Percentiles rank a stretch among this genome's conserved stretches.
Evolutionary conservation across 176 grass and related monocot genomes (phyloP).

Genomic region (Ensete glaucum): DNA sequence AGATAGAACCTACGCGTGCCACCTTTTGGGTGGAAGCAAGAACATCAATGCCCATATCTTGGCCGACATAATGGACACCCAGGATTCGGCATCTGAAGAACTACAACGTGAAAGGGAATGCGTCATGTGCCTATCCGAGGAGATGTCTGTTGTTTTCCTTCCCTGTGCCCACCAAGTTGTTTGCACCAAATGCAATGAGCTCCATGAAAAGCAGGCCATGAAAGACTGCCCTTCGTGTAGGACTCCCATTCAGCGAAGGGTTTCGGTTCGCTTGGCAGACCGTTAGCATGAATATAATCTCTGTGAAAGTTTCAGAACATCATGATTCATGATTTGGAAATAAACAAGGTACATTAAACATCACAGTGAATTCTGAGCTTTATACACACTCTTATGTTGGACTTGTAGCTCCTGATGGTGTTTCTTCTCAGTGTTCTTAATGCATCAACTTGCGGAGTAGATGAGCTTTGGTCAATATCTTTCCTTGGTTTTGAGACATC

Average conservation of each 20-base stretch:
- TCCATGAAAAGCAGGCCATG: constrained; percentile 90
- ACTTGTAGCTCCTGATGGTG: no score
- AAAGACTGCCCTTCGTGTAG: constrained; percentile 90
- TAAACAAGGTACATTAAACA: background rate
- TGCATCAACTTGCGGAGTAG: no score
- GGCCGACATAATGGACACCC: constrained; percentile 14
- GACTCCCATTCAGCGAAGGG: constrained; percentile 69
- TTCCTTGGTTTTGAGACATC: no score
- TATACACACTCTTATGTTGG: no score
- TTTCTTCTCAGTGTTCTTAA: no score
- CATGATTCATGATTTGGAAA: background rate
- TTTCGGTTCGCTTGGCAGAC: constrained; percentile 27
- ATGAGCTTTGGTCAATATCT: no score
- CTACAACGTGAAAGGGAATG: constrained; percentile 76
- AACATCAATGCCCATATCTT: constrained; percentile 27
- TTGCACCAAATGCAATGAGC: constrained; percentile 61
- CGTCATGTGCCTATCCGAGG: constrained; percentile 94
- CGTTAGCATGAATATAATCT: constrained; percentile 36
- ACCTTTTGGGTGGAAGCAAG: constrained; percentile 58
- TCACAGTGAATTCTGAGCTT: background rate
- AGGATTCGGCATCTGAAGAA: constrained; percentile 44
- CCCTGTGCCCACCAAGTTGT: constrained; percentile 86
- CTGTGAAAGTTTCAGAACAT: background rate
- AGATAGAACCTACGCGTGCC: constrained; percentile 33
- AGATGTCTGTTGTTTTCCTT: constrained; percentile 80